Evolutionary conservation across 441 rosid genomes (phyloP).

Genomic region (Pelargonium citronellum): DNA sequence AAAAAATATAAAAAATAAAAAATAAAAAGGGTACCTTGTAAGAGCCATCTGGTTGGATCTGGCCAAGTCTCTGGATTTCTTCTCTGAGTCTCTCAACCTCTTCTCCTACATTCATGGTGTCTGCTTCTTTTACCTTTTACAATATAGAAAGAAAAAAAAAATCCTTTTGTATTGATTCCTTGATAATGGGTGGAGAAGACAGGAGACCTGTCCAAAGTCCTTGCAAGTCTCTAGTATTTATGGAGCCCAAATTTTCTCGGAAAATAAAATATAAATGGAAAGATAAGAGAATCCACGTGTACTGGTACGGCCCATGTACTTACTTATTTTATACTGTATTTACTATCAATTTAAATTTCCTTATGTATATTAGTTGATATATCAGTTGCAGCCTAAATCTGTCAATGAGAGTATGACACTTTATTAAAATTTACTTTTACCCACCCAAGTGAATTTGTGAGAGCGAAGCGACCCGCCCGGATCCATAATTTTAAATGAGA

Average conservation of each 20-base stretch:
- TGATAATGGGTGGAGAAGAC: conserved; percentile 1
- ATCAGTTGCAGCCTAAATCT: no score
- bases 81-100: conserved; percentile 75
- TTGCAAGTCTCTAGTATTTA: neutral
- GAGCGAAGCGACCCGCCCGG: no score
- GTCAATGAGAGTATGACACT: no score
- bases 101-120: conserved; percentile 78
- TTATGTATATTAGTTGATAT: no score
- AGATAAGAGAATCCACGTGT: conserved; percentile 1
- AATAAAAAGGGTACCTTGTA: conserved; percentile 49
- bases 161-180: neutral
- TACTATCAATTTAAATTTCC: no score
- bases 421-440: no score
- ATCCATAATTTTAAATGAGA: no score
- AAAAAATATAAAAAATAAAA: neutral
- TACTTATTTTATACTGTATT: no score
- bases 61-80: conserved; percentile 82
- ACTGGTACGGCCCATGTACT: no score
- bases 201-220: neutral
- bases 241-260: conserved; percentile 4
- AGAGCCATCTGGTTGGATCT: conserved; percentile 76
- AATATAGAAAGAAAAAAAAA: no score
- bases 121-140: neutral
- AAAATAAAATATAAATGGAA: neutral
- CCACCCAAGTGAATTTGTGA: no score